Evolutionary conservation across 164 flowering plant species (phyloP), one percentile per base, ranked within the genome.

Genomic region (Vitis riparia): DNA sequence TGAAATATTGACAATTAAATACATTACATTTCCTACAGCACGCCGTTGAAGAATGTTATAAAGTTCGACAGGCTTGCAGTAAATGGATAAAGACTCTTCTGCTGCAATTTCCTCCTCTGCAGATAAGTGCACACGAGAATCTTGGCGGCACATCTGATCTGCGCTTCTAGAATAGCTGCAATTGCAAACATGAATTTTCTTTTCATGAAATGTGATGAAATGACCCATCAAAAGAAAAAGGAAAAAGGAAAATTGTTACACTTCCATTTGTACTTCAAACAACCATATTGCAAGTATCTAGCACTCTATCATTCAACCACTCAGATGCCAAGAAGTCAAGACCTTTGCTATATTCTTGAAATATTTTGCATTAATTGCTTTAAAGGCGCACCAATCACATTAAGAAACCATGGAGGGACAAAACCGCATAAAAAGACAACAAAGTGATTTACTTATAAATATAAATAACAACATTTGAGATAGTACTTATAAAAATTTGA

Each of bases 41-140:
- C 99, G 98, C 17, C 98, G 91, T 66, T 91, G 94, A 68, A 95
- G 88, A 80, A 93, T 95, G 84, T 95, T 95, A 80, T 93, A 95
- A 32, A 95, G 83, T 75, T 95, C 99, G 30, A 95, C 97, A 71
- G 99, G 98, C 80, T 90, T 93, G 90, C 99, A 95, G 72, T 95
- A 95, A 19, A 83, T 68, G 30, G 97, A 85, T 19, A 95, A 86
- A 74, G 94, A 85, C 81, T 90, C 97, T 74, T 95, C 97, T 15
- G 99, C 94, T 19, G 89, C 97, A 75, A 80, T 68, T 73, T 85
- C 88, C 78, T 93, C 94, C 68, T 89, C 98, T 2, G 80, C 80
- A 67, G 98, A 86, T 68, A 89, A 76, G 75, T 79, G 90, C 51
- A 77, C 81, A 17, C 85, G 82, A 51, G 90, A 79, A 75, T 91